These are phyloP conservation scores for Hanseniaspora guilliermondii DNA, from an alignment of 805 yeast genomes.

Conservation along the genomic window DNA sequence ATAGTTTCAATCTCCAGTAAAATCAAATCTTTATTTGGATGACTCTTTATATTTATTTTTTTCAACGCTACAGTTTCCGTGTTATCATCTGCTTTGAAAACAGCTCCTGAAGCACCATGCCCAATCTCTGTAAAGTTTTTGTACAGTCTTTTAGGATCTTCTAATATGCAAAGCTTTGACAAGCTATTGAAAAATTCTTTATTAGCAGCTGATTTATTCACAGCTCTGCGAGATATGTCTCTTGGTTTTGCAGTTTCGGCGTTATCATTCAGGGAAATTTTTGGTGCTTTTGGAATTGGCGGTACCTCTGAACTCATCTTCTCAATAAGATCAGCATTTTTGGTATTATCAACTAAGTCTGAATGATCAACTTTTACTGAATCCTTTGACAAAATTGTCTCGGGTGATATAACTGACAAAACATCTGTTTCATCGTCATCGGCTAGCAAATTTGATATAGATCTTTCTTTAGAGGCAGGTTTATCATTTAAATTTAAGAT, in stretches of 20 bases:
- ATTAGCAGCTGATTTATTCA: constrained; percentile 66
- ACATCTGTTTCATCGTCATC: constrained; percentile 14
- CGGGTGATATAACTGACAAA: constrained; percentile 17
- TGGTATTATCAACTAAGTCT: not conserved
- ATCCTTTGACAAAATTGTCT: not conserved
- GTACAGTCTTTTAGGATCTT: constrained; percentile 68
- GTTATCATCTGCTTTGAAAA: constrained; percentile 61
- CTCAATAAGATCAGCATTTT: not conserved
- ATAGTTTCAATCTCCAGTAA: constrained; percentile 91
- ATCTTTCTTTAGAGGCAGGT: constrained; percentile 15
- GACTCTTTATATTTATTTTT: constrained; percentile 89
- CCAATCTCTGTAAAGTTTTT: constrained; percentile 72
- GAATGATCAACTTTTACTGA: not conserved
- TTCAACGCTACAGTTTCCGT: constrained; percentile 69
- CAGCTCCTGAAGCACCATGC: constrained; percentile 98
- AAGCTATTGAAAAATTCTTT: constrained; percentile 62
- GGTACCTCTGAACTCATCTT: not conserved
- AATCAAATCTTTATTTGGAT: constrained; percentile 89
- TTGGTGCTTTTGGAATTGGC: not conserved
- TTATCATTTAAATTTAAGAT: constrained; percentile 32
- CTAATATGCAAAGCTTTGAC: constrained; percentile 40
- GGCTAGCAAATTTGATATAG: not conserved
- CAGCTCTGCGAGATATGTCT: constrained; percentile 38
- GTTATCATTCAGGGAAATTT: constrained; percentile 19
- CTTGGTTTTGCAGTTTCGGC: constrained; percentile 13